Conservation (phyloP, 2,329 filamentous ascomycete species). For the Pseudogymnoascus sp. region DNA sequence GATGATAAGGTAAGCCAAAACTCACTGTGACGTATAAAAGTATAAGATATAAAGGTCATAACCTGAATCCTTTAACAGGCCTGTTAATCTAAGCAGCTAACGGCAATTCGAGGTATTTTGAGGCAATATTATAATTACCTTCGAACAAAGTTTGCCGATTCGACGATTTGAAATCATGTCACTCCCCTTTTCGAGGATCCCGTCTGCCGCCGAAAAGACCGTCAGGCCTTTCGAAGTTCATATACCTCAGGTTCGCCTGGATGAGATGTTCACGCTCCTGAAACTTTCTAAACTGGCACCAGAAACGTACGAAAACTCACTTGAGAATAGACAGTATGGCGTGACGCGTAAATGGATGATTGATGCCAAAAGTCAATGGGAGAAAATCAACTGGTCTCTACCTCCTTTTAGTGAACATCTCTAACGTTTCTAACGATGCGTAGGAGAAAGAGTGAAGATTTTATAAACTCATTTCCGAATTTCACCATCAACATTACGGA, state of each 20-base stretch:
- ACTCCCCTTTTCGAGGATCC: no score
- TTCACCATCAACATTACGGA: slow-evolving; percentile 37
- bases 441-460: neutral
- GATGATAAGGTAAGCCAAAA: no score
- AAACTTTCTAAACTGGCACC: slow-evolving; percentile 14
- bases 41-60: no score
- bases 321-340: slow-evolving; percentile 12
- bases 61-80: no score
- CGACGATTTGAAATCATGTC: no score
- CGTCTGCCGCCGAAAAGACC: no score
- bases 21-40: no score
- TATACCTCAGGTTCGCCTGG: slow-evolving; percentile 36
- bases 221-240: slow-evolving; percentile 19
- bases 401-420: neutral
- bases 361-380: slow-evolving; percentile 14
- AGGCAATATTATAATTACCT: no score
- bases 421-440: neutral
- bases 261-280: slow-evolving; percentile 33
- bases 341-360: slow-evolving; percentile 14
- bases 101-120: no score
- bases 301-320: slow-evolving; percentile 16
- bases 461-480: slow-evolving; percentile 43
- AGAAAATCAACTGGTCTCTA: slow-evolving; percentile 14
- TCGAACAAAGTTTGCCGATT: no score
- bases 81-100: no score